Evolutionary conservation across 225 moss, liverwort and hornwort genomes (phyloP), one percentile per base, ranked within the genome.

Genomic region (Antitrichia curtipendula): DNA sequence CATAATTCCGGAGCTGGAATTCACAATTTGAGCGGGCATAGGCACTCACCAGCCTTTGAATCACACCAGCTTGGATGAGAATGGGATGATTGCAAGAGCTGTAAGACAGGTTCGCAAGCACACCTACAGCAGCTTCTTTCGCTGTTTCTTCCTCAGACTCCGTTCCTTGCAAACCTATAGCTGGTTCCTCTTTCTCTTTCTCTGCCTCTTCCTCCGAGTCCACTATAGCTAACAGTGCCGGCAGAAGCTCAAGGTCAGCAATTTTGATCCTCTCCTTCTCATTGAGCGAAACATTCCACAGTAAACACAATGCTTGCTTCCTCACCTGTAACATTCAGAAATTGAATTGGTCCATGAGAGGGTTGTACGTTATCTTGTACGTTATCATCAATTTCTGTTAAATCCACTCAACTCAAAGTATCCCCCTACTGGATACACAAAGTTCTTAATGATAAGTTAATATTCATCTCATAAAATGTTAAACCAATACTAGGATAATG

Each of bases 101-200:
- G 87, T 88, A 89, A 58, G 93, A 90, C 84, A 96, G 83, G 78
- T 95, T 96, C 76, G 96, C 92, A 77, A 98, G 91, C 85, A 98
- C 92, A 70, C 96, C 96, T 50, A 96, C 94, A 90, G 96, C 94
- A 81, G 97, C 95, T 90, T 98, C 97, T 89, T 91, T 91, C 70
- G 93, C 91, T 59, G 91, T 93, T 83, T 92, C 92, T 75, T 88
- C 81, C 49, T 91, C 86, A 4, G 82, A 94, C 60, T 93, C 94
- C 73, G 91, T 71, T 68, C 75, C 91, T 94, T 31, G 96, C 90
- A 86, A 95, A 88, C 95, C 93, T 64, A 56, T 27, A 56, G 89
- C 91, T 66, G 94, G 92, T 88, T 96, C 96, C 88, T 86, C 83
- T 70, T 95, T 91, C 62, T 89, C 61, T 31, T 75, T 82, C 43